Base-by-base conservation (phyloP, 2,329 filamentous ascomycete species). In the Diaporthe sp. region DNA sequence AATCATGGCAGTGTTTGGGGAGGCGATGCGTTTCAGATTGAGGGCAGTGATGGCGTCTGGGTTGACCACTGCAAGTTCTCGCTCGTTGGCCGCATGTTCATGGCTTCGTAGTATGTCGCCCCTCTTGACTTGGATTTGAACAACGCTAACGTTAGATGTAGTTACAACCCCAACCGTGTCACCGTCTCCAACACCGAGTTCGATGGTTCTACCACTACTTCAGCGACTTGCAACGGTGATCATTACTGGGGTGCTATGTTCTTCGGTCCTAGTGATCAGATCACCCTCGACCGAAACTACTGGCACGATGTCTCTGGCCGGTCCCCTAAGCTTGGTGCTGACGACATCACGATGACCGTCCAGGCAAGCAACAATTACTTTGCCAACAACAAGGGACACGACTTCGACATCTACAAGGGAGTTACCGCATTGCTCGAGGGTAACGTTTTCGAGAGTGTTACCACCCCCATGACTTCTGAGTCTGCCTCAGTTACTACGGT, bases 321-420 rank as follows among this genome's bases (percentile, higher is more conserved):
- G 71, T 82, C 84, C 19, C 90, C 89, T 77, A 91, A 91, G 83
- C 83, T 91, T 27, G 85, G 85, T 27, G 80, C 79, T 50, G 82
- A 83, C 73, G 88, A 87, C 80, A 89, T 88, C 68, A 85, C 90
- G 65, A 76, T 77, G 59, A 82, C 84, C 30, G 81, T 92, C 72
- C 90, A 92, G 81, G 88, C 87, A 53, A 87, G 90, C 80, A 91
- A 91, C 87, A 91, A 91, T 85, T 90, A 88, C 86, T 91, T 85
- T 83, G 84, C 88, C 79, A 84, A 86, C 78, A 88, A 86, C 81
- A 79, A 81, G 35, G 87, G 87, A 70, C 90, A 92, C 81, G 87
- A 88, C 27, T 91, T 91, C 79, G 90, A 90, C 81, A 81, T 85
- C 66, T 83, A 84, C 70, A 66, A 79, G 12, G 84, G 84, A 50